Base-by-base conservation (phyloP, 768 basidiomycete genomes). In the Hypsizygus marmoreus region DNA sequence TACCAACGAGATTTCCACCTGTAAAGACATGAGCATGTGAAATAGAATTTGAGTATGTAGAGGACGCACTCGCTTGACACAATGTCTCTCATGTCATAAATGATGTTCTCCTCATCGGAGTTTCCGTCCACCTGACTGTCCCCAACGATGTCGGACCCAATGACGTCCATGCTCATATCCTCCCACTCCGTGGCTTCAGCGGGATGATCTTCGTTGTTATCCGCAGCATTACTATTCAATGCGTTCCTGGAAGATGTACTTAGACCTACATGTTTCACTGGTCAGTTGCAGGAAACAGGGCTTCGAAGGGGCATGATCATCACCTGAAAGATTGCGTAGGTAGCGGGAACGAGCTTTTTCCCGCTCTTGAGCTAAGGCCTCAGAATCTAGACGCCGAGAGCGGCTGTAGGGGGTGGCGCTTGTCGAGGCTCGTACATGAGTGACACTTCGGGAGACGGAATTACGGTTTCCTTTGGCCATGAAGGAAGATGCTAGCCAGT, bases 1-100 rank as follows among this genome's bases (percentile, higher is more conserved):
- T 49, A 53, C 2, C 17, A 25, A 13, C 36, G 41, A 37, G 33
- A 22, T 20, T 49, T 37, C 37, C 37, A 39, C 32, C 45, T 47
- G 22, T 8, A 6, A 14, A 13, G 7, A 6, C 12, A 16, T 16
- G 9, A 9, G n/a, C 6, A 16, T 34, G 12, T 13, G n/a, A 6
- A 34, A 7, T 9, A 7, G 17, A 34, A 6, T 7, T 11, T 9
- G 14, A 7, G 17, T 14, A 6, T 11, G 6, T 34, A 16, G 9
- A 38, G 3, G 13, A 38, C 13, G 37, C 37, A 38, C 20, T 19
- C 9, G 37, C 37, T 38, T 6, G 37, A 6, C 20, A 38, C 19
- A 8, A 38, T 19, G 16, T 38, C 37, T n/a, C 20, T 6, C 9
- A 38, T 12, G 14, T 38, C 37, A 38, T 23, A 38, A 4, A 23